These are phyloP conservation scores for Stromatinia cepivora DNA, from an alignment of 2,329 filamentous ascomycete species.

Conservation along the genomic window DNA sequence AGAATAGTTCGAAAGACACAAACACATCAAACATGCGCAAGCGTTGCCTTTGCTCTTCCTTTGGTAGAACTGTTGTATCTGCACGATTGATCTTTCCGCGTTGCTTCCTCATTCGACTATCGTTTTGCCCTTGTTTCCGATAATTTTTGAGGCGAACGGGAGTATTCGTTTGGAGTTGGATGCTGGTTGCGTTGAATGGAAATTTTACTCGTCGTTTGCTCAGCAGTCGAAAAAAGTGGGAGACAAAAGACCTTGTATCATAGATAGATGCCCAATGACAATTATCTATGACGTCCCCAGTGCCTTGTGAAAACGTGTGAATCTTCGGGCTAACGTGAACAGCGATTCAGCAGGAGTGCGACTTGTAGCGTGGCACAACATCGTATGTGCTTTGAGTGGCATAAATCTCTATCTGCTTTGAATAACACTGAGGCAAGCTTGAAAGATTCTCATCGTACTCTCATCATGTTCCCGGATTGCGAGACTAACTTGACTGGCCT, in stretches of 20 bases:
- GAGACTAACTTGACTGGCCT: neutral
- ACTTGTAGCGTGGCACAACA: neutral
- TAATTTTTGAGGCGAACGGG: neutral
- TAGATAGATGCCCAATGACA: constrained; percentile 14
- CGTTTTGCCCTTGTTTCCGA: neutral
- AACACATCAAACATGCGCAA: neutral
- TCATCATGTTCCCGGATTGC: neutral
- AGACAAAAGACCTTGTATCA: neutral
- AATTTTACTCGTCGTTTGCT: neutral
- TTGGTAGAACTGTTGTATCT: neutral
- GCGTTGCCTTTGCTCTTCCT: neutral
- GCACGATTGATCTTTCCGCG: neutral
- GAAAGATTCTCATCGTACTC: neutral
- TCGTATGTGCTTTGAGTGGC: neutral
- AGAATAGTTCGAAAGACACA: neutral
- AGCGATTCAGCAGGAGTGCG: neutral
- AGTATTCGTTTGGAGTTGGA: neutral
- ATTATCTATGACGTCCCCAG: neutral
- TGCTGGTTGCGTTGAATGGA: neutral
- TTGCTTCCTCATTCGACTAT: neutral
- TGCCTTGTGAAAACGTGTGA: neutral
- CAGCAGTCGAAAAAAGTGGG: neutral
- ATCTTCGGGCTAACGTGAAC: neutral
- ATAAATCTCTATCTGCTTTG: too few species aligned
- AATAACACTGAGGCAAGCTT: neutral